These are phyloP conservation scores for Daldinia grandis DNA, from an alignment of 495 filamentous ascomycete genomes.

Conservation along the genomic window DNA sequence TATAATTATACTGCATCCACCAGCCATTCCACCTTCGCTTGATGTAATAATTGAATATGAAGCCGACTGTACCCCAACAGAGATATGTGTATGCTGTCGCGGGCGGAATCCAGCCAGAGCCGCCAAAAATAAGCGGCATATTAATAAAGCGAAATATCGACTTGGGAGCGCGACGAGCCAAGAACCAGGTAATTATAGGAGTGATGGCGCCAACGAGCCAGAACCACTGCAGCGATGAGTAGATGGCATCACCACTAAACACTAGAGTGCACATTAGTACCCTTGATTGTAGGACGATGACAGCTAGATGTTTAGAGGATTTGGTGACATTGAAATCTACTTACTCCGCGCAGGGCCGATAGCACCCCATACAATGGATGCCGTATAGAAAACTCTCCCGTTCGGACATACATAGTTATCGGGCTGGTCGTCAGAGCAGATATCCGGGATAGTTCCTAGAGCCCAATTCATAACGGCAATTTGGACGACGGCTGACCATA, in stretches of 20 bases:
- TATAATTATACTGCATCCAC: constrained; percentile 84
- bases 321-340: neutral
- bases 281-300: neutral
- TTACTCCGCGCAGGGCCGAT: constrained; percentile 59
- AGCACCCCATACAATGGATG: constrained; percentile 61
- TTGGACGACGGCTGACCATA: constrained; percentile 72
- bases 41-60: constrained; percentile 72
- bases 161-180: constrained; percentile 67
- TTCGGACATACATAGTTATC: constrained; percentile 71
- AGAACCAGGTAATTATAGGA: constrained; percentile 66
- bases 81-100: constrained; percentile 73
- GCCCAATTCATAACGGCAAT: constrained; percentile 73
- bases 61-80: constrained; percentile 73
- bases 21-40: constrained; percentile 69
- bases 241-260: constrained; percentile 69
- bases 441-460: constrained; percentile 64
- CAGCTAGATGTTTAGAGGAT: neutral
- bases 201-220: constrained; percentile 70
- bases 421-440: constrained; percentile 65
- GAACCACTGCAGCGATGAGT: constrained; percentile 72
- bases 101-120: constrained; percentile 68
- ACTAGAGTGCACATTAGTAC: constrained; percentile 33
- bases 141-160: constrained; percentile 55
- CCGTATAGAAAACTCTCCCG: constrained; percentile 71
- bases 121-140: constrained; percentile 73